Conservation (phyloP, 2,329 filamentous ascomycete genomes). For the Monilinia polystroma region DNA sequence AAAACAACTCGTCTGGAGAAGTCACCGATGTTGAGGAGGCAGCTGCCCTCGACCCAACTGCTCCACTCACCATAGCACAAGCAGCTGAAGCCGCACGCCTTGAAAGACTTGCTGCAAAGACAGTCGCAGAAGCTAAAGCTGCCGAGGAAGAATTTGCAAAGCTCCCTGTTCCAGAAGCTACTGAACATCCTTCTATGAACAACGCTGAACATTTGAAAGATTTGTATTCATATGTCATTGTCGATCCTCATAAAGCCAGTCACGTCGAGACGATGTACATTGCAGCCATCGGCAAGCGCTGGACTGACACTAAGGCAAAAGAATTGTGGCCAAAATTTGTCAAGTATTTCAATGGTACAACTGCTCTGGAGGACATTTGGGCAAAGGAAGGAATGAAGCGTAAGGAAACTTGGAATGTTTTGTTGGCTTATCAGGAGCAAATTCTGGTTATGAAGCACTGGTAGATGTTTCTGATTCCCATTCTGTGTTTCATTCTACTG, state of each 20-base stretch:
- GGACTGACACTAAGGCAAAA: slow-evolving; percentile 51
- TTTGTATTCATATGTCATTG: slow-evolving; percentile 65
- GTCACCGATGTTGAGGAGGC: slow-evolving; percentile 21
- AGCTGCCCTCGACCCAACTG: slow-evolving; percentile 32
- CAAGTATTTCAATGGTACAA: slow-evolving; percentile 84
- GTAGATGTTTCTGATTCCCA: slow-evolving; percentile 44
- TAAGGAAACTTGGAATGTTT: slow-evolving; percentile 71
- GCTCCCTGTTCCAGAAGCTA: slow-evolving; percentile 47
- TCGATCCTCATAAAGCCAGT: slow-evolving; percentile 75
- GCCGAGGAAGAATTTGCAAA: slow-evolving; percentile 36
- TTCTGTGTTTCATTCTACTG: not conserved
- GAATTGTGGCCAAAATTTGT: slow-evolving; percentile 69
- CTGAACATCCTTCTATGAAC: slow-evolving; percentile 57
- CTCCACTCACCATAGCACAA: slow-evolving; percentile 51
- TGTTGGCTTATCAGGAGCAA: slow-evolving; percentile 66
- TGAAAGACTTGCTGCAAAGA: slow-evolving; percentile 56
- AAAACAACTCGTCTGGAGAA: slow-evolving; percentile 19
- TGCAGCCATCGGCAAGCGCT: slow-evolving; percentile 55
- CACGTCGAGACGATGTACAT: slow-evolving; percentile 74
- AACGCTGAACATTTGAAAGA: slow-evolving; percentile 56
- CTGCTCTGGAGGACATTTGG: slow-evolving; percentile 81
- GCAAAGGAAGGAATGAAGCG: slow-evolving; percentile 84
- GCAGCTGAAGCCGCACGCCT: slow-evolving; percentile 62
- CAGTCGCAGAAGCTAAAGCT: slow-evolving; percentile 52
- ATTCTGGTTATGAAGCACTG: slow-evolving; percentile 68